A percentile compares a stretch with the other conserved stretches of the same genome.
These are phyloP conservation scores for Rhododendron simsii DNA, from an alignment of 148 eudicot species.

Conservation along the genomic window DNA sequence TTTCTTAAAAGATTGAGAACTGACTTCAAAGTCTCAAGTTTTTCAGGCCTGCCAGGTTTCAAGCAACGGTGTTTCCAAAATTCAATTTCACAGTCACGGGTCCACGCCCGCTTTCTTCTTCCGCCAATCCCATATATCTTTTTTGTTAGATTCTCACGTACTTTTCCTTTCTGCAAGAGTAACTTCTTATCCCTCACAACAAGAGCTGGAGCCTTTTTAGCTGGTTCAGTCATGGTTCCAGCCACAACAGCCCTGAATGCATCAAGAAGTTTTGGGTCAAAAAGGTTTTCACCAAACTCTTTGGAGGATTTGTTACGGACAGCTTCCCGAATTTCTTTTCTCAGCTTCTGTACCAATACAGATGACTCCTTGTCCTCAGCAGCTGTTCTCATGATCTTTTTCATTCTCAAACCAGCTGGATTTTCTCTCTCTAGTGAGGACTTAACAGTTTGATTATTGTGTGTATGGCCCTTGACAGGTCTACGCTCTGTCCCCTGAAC, in stretches of 20 bases:
- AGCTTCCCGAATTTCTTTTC: conserved; percentile 79
- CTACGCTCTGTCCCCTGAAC: conserved; percentile 52
- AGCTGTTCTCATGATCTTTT: conserved; percentile 80
- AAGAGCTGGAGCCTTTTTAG: conserved; percentile 41
- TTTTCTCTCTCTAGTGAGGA: conserved; percentile 36
- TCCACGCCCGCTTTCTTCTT: conserved; percentile 71
- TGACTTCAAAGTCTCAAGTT: conserved; percentile 69
- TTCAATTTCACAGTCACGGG: conserved; percentile 88
- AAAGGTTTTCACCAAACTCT: conserved; percentile 48
- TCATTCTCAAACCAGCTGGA: conserved; percentile 63
- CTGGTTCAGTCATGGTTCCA: conserved; percentile 49
- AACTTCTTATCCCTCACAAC: conserved; percentile 64
- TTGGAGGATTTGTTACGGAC: conserved; percentile 58
- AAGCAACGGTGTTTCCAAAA: conserved; percentile 93
- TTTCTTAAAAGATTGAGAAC: conserved; percentile 68
- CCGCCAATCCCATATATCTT: conserved; percentile 83
- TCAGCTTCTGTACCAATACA: conserved; percentile 60
- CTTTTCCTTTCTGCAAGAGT: conserved; percentile 73
- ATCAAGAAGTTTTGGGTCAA: conserved; percentile 79
- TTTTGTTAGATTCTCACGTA: conserved; percentile 84
- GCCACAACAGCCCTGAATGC: conserved; percentile 88
- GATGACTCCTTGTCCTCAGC: conserved; percentile 66
- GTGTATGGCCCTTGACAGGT: conserved; percentile 23
- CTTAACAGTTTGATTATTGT: conserved; percentile 25
- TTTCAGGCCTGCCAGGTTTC: conserved; percentile 61